These are phyloP conservation scores for Volvariella surrecta DNA, from an alignment of 1,284 basidiomycete genomes.

Conservation along the genomic window DNA sequence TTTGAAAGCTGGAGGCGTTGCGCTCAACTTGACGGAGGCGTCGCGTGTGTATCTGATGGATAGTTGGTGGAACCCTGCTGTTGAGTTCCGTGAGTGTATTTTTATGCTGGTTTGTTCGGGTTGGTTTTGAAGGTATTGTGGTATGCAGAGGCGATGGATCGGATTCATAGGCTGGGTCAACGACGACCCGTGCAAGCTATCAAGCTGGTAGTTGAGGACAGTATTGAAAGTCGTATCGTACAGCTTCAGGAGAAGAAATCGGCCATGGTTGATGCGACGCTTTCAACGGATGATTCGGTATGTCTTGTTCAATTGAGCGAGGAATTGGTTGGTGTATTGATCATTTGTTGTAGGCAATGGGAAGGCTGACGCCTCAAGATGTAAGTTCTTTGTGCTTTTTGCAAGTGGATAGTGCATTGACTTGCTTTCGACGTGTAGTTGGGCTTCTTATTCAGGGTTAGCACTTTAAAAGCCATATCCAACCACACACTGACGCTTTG, in stretches of 20 bases:
- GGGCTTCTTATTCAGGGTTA: constrained; percentile 68
- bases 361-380: constrained; percentile 83
- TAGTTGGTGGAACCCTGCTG: constrained; percentile 90
- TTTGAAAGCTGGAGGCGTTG: constrained; percentile 94
- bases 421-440: constrained; percentile 34
- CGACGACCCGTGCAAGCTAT: constrained; percentile 89
- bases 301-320: constrained; percentile 12
- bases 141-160: constrained; percentile 87
- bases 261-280: constrained; percentile 75
- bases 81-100: constrained; percentile 67
- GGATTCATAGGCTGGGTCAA: constrained; percentile 89
- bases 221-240: constrained; percentile 92
- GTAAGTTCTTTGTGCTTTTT: constrained; percentile 53
- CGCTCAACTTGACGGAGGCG: constrained; percentile 89
- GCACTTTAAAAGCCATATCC: too few relatives aligned
- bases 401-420: constrained; percentile 1
- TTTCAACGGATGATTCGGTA: constrained; percentile 71
- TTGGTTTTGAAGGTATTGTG: constrained; percentile 13
- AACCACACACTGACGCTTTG: too few relatives aligned
- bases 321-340: constrained; percentile 14
- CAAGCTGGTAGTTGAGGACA: constrained; percentile 93
- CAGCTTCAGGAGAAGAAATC: constrained; percentile 93
- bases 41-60: constrained; percentile 91
- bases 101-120: too few relatives aligned
- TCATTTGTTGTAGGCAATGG: constrained; percentile 59